These are phyloP conservation scores for Cryphonectria naterciae DNA, from an alignment of 2,329 filamentous ascomycete species.

Conservation along the genomic window DNA sequence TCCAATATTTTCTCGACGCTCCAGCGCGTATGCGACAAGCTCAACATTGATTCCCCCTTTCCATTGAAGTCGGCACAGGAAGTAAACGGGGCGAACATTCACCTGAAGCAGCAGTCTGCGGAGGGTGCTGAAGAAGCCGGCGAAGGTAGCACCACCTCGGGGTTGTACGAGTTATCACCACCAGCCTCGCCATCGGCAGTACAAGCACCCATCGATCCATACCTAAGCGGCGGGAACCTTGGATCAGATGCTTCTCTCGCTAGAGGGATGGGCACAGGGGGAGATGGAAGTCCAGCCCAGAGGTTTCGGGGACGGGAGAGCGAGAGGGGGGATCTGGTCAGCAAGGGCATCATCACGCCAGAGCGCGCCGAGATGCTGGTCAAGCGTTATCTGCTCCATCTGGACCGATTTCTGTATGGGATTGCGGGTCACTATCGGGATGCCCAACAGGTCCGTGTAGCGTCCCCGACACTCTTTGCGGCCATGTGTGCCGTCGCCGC, in stretches of 20 bases:
- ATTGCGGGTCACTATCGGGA: constrained; percentile 7
- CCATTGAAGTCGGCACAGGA: background rate
- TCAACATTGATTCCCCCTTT: background rate
- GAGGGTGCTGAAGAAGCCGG: background rate
- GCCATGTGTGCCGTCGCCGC: constrained; percentile 10
- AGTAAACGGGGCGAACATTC: background rate
- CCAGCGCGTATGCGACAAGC: constrained; percentile 4
- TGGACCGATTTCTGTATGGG: constrained; percentile 9
- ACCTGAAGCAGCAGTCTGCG: background rate
- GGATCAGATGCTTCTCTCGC: background rate
- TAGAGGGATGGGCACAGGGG: background rate
- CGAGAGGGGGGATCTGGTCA: background rate
- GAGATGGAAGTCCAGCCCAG: background rate
- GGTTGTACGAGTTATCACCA: constrained; percentile 4
- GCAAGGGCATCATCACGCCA: constrained; percentile 1
- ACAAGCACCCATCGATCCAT: constrained; percentile 4
- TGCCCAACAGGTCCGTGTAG: background rate
- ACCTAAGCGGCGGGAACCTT: constrained; percentile 4
- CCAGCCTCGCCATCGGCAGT: constrained; percentile 9
- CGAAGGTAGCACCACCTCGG: background rate
- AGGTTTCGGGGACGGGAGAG: background rate
- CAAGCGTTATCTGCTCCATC: background rate
- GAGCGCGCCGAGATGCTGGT: constrained; percentile 7
- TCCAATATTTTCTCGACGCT: background rate
- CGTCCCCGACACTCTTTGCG: background rate